phyloP scores from a whole-genome alignment of 768 basidiomycete species.

The Termitomyces sp. region DNA sequence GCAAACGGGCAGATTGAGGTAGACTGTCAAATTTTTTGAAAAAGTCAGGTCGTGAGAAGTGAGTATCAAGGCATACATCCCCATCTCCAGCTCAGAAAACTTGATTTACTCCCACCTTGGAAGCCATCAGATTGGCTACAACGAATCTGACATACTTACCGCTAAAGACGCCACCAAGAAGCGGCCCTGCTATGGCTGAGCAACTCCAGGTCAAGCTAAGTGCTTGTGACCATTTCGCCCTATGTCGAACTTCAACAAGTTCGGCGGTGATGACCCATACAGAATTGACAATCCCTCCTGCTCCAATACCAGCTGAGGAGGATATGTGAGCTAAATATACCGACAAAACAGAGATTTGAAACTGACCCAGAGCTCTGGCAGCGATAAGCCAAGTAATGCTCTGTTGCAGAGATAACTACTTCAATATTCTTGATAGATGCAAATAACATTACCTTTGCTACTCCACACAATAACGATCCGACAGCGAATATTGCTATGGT shows the following conservation, averaged over 20 bases:
- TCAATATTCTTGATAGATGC: conserved; percentile 13
- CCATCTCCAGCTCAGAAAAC: conserved; percentile 70
- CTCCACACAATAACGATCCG: conserved; percentile 77
- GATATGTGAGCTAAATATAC: not conserved
- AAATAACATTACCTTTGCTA: conserved; percentile 49
- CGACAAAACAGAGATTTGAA: not conserved
- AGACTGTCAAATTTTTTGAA: conserved; percentile 45
- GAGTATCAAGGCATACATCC: conserved; percentile 55
- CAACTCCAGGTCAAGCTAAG: conserved; percentile 83
- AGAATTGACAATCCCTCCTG: conserved; percentile 78
- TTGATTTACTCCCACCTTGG: conserved; percentile 25
- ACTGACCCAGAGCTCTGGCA: conserved; percentile 44
- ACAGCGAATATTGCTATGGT: conserved; percentile 73
- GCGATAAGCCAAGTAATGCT: conserved; percentile 59
- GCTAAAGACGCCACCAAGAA: conserved; percentile 81
- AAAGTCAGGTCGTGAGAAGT: conserved; percentile 12
- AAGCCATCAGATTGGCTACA: conserved; percentile 8
- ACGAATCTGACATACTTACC: conserved; percentile 33
- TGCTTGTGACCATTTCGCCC: conserved; percentile 82
- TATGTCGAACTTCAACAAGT: conserved; percentile 62
- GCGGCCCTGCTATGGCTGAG: conserved; percentile 77
- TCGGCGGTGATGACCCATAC: conserved; percentile 88
- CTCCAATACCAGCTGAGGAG: conserved; percentile 66
- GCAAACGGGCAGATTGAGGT: conserved; percentile 77
- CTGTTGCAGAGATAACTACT: conserved; percentile 23